Evolutionary conservation across 306 rosid species (phyloP).

Genomic region (Trichosanthes truncata): DNA sequence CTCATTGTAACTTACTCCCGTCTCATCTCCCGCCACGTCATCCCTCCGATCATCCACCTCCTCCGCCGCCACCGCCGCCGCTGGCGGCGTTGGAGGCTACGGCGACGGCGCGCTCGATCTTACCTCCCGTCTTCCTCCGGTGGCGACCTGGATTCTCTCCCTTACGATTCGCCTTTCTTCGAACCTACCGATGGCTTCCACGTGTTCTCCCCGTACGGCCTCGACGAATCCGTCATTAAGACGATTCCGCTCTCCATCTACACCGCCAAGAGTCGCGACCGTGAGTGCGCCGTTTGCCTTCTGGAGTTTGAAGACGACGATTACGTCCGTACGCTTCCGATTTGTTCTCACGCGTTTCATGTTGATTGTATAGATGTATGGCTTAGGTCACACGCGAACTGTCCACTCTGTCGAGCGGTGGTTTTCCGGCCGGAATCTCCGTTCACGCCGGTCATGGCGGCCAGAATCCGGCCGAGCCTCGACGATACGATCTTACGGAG

Average conservation of each 20-base stretch:
- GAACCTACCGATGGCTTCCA: slow-evolving; percentile 38
- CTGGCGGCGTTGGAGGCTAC: slow-evolving; percentile 31
- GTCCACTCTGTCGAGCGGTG: slow-evolving; percentile 91
- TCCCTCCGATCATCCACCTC: slow-evolving; percentile 37
- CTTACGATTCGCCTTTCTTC: slow-evolving; percentile 61
- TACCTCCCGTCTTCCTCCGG: slow-evolving; percentile 50
- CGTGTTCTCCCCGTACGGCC: slow-evolving; percentile 63
- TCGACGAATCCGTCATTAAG: slow-evolving; percentile 78
- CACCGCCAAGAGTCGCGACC: slow-evolving; percentile 50
- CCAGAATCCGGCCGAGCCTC: slow-evolving; percentile 73
- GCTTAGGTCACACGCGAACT: slow-evolving; percentile 91
- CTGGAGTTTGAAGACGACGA: slow-evolving; percentile 75
- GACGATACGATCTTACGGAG: slow-evolving; percentile 52
- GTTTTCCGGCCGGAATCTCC: slow-evolving; percentile 71
- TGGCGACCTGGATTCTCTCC: slow-evolving; percentile 67
- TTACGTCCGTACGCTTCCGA: slow-evolving; percentile 68
- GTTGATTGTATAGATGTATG: slow-evolving; percentile 85
- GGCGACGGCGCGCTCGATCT: slow-evolving; percentile 25
- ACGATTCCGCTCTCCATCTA: slow-evolving; percentile 78
- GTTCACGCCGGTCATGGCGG: slow-evolving; percentile 74
- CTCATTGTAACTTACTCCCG: slow-evolving; percentile 76
- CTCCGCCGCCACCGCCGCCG: slow-evolving; percentile 30
- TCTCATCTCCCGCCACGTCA: slow-evolving; percentile 71
- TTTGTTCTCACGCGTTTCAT: slow-evolving; percentile 82
- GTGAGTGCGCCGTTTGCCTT: slow-evolving; percentile 83